phyloP scores from a whole-genome alignment of 768 basidiomycete genomes.

The Gymnopilus junonius region DNA sequence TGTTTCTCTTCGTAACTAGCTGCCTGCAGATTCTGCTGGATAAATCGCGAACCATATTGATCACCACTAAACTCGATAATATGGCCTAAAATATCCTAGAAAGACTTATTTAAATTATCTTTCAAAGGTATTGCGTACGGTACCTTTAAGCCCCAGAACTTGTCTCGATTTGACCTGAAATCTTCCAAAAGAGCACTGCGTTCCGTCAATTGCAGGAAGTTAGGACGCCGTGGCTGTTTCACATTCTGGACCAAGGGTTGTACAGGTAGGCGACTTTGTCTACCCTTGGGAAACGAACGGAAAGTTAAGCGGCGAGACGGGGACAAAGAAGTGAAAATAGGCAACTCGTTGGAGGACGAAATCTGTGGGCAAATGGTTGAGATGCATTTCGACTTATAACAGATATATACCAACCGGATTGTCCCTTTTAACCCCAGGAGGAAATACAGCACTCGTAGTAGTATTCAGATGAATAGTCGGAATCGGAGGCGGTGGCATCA shows the following conservation, averaged over 20 bases:
- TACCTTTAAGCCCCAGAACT: constrained; percentile 84
- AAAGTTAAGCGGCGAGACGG: neutral
- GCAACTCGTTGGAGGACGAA: neutral
- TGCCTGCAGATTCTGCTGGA: constrained; percentile 76
- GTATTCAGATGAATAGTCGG: neutral
- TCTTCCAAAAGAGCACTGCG: constrained; percentile 83
- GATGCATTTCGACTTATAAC: neutral
- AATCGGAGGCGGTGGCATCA: neutral
- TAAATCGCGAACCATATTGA: constrained; percentile 98
- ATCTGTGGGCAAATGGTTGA: neutral
- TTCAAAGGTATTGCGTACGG: neutral
- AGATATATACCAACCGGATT: neutral
- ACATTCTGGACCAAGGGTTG: neutral
- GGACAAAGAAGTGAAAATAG: neutral
- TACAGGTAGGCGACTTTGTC: neutral
- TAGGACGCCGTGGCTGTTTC: constrained; percentile 47
- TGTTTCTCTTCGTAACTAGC: constrained; percentile 80
- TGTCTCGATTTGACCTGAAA: constrained; percentile 78
- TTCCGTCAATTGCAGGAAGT: constrained; percentile 41
- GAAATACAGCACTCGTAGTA: neutral
- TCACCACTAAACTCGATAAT: constrained; percentile 92
- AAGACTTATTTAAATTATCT: neutral
- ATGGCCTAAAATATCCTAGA: constrained; percentile 83
- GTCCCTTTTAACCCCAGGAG: neutral
- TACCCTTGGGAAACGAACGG: neutral